phyloP scores from a whole-genome alignment of 306 rosid species.

The Pyrus pyrifolia region DNA sequence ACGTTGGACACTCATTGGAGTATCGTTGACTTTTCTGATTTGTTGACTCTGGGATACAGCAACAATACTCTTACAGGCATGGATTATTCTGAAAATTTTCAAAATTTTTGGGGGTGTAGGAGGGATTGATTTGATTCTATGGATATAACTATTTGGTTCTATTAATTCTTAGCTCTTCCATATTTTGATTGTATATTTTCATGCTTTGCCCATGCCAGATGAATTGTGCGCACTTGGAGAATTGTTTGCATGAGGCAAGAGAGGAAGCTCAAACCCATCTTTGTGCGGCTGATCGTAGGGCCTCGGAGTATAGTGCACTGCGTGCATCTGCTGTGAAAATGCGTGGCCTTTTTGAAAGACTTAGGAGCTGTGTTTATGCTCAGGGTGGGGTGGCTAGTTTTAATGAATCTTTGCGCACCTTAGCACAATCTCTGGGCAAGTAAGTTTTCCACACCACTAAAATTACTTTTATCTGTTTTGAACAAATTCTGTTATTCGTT shows the following conservation, averaged over 20 bases:
- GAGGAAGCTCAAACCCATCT: slow-evolving; percentile 99
- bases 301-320: slow-evolving; percentile 70
- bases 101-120: too few species aligned
- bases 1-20: too few species aligned
- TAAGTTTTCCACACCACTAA: slow-evolving; percentile 30
- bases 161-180: not conserved
- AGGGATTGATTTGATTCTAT: too few species aligned
- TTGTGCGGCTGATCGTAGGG: slow-evolving; percentile 92
- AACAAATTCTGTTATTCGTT: not conserved
- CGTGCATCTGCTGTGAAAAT: slow-evolving; percentile 78
- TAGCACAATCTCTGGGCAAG: slow-evolving; percentile 88
- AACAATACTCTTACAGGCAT: too few species aligned
- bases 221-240: slow-evolving; percentile 98
- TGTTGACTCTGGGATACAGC: too few species aligned
- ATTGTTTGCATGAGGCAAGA: slow-evolving; percentile 94
- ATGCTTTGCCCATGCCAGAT: slow-evolving; percentile 40
- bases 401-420: slow-evolving; percentile 56
- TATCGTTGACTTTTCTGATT: too few species aligned
- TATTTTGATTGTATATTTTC: slow-evolving; percentile 7
- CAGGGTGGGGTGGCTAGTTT: slow-evolving; percentile 65
- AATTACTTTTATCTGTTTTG: not conserved
- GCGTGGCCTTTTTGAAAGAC: slow-evolving; percentile 84
- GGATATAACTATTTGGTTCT: not conserved
- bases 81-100: too few species aligned
- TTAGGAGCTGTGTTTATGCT: slow-evolving; percentile 60